These are phyloP conservation scores for Chalciporus pseudorubinellus DNA, from an alignment of 768 basidiomycete genomes.

Conservation along the genomic window DNA sequence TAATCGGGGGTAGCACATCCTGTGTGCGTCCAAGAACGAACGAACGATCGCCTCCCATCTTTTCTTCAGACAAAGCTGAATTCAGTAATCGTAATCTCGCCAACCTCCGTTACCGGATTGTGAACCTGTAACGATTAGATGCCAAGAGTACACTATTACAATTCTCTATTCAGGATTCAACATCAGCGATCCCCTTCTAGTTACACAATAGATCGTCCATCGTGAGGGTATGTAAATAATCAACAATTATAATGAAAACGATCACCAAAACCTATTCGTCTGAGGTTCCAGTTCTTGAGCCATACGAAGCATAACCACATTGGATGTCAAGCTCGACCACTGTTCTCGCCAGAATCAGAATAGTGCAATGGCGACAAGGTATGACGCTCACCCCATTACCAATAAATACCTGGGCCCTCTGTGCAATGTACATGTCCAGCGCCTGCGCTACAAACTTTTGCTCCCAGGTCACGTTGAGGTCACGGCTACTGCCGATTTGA, in stretches of 20 bases:
- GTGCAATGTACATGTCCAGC: slow-evolving; percentile 51
- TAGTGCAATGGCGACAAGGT: background rate
- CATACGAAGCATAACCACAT: slow-evolving; percentile 39
- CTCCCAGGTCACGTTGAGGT: slow-evolving; percentile 41
- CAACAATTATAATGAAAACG: background rate
- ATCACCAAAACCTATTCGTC: slow-evolving; percentile 38
- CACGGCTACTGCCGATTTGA: slow-evolving; percentile 39
- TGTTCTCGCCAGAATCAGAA: slow-evolving; percentile 16
- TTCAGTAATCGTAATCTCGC: no score
- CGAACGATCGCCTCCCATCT: no score
- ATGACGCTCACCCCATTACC: slow-evolving; percentile 48
- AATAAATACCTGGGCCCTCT: slow-evolving; percentile 48
- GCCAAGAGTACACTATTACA: no score
- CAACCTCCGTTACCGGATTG: no score
- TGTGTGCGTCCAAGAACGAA: no score
- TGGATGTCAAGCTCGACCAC: slow-evolving; percentile 45
- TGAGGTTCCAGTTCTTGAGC: slow-evolving; percentile 25
- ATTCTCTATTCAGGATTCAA: no score
- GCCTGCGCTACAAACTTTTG: slow-evolving; percentile 44
- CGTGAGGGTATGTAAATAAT: background rate
- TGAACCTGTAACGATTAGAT: no score
- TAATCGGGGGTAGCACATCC: no score
- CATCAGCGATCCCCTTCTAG: no score
- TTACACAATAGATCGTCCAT: no score
- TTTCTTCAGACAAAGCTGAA: no score